Evolutionary conservation across 306 rosid species (phyloP), one percentile per base, ranked within the genome.

Genomic region (Sicyos baderoa): DNA sequence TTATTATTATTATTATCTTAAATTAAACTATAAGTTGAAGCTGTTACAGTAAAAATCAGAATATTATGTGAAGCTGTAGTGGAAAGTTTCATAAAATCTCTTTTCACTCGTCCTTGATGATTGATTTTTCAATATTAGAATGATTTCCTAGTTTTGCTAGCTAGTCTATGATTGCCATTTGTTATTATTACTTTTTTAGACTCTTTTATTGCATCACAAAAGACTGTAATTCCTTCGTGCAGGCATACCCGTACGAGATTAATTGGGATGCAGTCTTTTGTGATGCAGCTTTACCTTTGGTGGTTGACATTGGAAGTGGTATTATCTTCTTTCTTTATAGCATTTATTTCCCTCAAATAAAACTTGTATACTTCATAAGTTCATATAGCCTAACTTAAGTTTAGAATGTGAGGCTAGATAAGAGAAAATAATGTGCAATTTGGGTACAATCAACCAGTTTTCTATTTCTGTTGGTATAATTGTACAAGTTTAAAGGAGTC

Each of bases 281-380:
- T 67, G 88, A 83, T 69, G 82, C 89, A 25, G 68, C 83, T 78
- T 86, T 78, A 58, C 86, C 95, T 53, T 84, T 93, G 77, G 91
- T 82, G 49, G 94, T 93, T 81, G 98, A 93, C 80, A 86, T 93
- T 44, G 96, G 98, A 82, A 86, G 96, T 79, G 97, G 98, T 92
- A 92, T 37, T 27, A 35, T 60, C 57, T 67, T 56, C 51, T 56
- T 52, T 40, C 51, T 56, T 52, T 40, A 2, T 52, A 18, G 19
- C 35, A 70, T 66, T 1, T 57, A 22, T 55, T 22, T 21, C 4
- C 27, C 14, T 0, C 0, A 22, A 0, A 7, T 49, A 25, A 51
- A 48, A 27, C 23, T 63, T 42, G 3, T 5, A 42, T 63, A 17
- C 49, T 25, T 29, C 73, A 16, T 29, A 27, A 17, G 25, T 25